Percentiles rank a stretch among this genome's conserved stretches.
phyloP scores from a whole-genome alignment of 805 yeast genomes.

The Lipomyces yamanashiensis region DNA sequence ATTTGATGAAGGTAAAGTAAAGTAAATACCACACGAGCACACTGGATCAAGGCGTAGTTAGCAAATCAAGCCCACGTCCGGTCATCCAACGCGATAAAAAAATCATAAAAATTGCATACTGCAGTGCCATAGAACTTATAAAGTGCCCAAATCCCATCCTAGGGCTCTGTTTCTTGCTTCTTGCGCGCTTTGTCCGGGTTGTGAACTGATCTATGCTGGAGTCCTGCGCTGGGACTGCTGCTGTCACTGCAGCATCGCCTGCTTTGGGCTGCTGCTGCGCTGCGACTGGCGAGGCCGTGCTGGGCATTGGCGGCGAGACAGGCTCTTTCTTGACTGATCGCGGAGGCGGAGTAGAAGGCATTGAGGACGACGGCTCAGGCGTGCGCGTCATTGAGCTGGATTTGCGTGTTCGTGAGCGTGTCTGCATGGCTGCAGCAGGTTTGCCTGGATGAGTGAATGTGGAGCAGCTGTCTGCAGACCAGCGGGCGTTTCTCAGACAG shows the following conservation, averaged over 20 bases:
- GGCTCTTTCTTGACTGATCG: conserved; percentile 2
- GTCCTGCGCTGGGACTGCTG: not conserved
- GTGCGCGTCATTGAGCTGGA: conserved; percentile 10
- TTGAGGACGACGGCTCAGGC: not conserved
- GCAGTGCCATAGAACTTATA: not conserved
- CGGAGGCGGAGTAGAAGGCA: not conserved
- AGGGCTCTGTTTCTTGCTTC: not conserved
- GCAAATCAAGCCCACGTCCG: no score
- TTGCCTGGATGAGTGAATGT: not conserved
- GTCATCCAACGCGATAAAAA: not conserved
- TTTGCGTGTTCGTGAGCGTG: conserved; percentile 1
- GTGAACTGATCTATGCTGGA: not conserved
- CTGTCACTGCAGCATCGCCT: not conserved
- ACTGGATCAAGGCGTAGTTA: conserved; percentile 45
- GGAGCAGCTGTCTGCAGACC: not conserved
- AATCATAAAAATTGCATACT: not conserved
- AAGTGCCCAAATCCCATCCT: not conserved
- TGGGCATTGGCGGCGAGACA: not conserved
- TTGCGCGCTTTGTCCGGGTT: conserved; percentile 10
- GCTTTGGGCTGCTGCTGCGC: conserved; percentile 1
- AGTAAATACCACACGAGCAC: conserved; percentile 14
- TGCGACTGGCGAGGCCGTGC: not conserved
- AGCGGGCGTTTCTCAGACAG: no score
- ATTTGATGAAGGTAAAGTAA: conserved; percentile 11
- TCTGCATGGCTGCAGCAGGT: not conserved